Percentiles rank a stretch among this genome's conserved stretches.
These are phyloP conservation scores for Isatis lusitanica DNA, from an alignment of 441 rosid species.

Conservation along the genomic window DNA sequence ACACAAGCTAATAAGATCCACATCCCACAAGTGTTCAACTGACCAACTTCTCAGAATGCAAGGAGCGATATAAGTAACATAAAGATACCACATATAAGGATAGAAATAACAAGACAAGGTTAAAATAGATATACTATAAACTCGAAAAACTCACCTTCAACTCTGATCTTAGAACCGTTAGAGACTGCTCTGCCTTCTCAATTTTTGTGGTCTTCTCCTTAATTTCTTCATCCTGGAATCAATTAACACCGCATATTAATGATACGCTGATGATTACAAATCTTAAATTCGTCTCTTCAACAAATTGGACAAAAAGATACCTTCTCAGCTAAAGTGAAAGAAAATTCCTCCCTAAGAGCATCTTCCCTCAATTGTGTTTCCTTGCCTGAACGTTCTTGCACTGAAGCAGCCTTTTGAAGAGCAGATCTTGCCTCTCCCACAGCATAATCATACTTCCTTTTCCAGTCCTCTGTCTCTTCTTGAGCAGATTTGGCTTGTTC, in stretches of 20 bases:
- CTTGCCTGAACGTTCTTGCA: slow-evolving; percentile 81
- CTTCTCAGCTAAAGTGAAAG: slow-evolving; percentile 64
- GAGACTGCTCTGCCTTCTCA: slow-evolving; percentile 78
- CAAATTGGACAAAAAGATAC: slow-evolving; percentile 37
- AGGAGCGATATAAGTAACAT: neutral
- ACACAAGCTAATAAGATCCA: slow-evolving; percentile 29
- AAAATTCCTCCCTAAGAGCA: slow-evolving; percentile 77
- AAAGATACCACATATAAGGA: slow-evolving; percentile 1
- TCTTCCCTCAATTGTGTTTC: slow-evolving; percentile 88
- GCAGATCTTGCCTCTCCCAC: slow-evolving; percentile 92
- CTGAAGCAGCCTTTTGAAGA: slow-evolving; percentile 87
- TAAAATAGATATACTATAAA: slow-evolving; percentile 1
- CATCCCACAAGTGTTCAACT: slow-evolving; percentile 2
- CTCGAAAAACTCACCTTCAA: slow-evolving; percentile 62
- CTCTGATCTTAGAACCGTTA: slow-evolving; percentile 76
- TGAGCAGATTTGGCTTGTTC: slow-evolving; percentile 87
- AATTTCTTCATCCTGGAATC: slow-evolving; percentile 79
- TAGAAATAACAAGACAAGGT: neutral
- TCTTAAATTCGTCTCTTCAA: neutral
- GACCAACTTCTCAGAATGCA: neutral
- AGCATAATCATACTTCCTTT: slow-evolving; percentile 86
- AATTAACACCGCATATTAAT: slow-evolving; percentile 18
- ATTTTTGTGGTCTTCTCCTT: slow-evolving; percentile 69
- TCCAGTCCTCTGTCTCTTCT: slow-evolving; percentile 96
- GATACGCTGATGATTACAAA: neutral